Evolutionary conservation across 2,329 filamentous ascomycete genomes (phyloP).

Genomic region (Fusarium marasasianum): DNA sequence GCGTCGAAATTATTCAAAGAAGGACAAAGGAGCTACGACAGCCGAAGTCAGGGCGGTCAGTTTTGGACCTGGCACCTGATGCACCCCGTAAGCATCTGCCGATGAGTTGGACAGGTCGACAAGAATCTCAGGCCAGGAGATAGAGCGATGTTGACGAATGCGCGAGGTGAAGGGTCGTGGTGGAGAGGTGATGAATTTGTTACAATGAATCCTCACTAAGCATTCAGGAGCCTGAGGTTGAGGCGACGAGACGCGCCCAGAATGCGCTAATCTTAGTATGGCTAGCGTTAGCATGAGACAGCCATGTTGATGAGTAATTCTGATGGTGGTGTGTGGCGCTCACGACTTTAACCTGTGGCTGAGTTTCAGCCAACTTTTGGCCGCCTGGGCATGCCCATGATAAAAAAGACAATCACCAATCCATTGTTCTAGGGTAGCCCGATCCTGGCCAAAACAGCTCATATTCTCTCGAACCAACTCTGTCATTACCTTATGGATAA

Average conservation of each 20-base stretch:
- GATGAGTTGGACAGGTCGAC: conserved; percentile 36
- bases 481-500: neutral
- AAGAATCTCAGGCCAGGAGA: conserved; percentile 27
- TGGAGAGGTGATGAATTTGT: conserved; percentile 42
- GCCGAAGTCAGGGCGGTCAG: conserved; percentile 45
- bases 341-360: neutral
- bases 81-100: conserved; percentile 48
- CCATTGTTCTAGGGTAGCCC: neutral
- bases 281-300: neutral
- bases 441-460: conserved; percentile 15
- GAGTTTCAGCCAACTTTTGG: neutral
- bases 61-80: conserved; percentile 46
- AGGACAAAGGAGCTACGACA: conserved; percentile 33
- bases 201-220: conserved; percentile 36
- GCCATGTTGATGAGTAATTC: conserved; percentile 21
- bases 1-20: conserved; percentile 29
- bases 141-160: conserved; percentile 22
- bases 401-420: rapidly evolving
- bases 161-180: conserved; percentile 31
- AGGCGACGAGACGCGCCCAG: conserved; percentile 38
- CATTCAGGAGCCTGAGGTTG: conserved; percentile 37
- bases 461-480: conserved; percentile 10
- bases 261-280: neutral
- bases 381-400: neutral
- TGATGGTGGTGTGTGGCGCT: neutral